Conservation (phyloP, 192 early-diverging fungal species). For the Podila epicladia region DNA sequence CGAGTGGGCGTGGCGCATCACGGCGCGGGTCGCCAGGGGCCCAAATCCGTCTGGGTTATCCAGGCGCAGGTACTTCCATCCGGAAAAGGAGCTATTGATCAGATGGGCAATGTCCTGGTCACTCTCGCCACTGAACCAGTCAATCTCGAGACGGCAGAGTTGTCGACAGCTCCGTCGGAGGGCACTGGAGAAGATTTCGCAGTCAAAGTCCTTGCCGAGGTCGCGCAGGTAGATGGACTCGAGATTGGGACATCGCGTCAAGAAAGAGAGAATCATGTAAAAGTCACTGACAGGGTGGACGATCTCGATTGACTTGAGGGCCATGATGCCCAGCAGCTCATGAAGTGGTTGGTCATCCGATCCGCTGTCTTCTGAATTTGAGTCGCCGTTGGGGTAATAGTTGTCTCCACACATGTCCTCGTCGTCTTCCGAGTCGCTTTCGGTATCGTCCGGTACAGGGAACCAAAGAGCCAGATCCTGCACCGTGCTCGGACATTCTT, state of each 20-base stretch:
- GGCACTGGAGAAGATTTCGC: neutral
- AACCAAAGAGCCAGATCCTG: neutral
- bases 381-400: neutral
- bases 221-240: neutral
- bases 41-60: neutral
- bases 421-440: neutral
- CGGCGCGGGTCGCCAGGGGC: neutral
- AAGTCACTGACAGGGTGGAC: neutral
- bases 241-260: neutral
- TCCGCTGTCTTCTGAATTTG: neutral
- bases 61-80: neutral
- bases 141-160: neutral
- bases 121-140: neutral
- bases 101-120: constrained; percentile 1
- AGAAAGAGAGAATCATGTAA: neutral
- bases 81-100: neutral
- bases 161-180: neutral
- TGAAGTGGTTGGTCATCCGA: neutral
- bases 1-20: neutral
- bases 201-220: neutral
- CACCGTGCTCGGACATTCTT: neutral
- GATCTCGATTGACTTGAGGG: neutral
- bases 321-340: neutral
- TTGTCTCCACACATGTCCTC: neutral
- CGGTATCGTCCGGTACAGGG: neutral